Evolutionary conservation across 805 yeast species (phyloP), one percentile per base, ranked within the genome.

Genomic region (Kodamaea lidongshanica): DNA sequence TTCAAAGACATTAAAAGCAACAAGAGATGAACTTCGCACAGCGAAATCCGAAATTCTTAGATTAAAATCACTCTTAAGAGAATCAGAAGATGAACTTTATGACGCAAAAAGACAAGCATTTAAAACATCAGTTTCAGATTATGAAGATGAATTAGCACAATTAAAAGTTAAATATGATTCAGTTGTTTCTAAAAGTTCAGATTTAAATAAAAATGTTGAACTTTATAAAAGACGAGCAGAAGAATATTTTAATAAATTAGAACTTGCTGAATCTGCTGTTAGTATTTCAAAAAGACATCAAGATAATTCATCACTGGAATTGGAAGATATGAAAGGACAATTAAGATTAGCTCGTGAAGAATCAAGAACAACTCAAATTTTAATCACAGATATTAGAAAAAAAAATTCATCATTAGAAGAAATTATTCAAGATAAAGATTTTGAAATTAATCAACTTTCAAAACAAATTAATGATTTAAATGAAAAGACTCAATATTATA

Each of bases 211-310:
- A 21, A 67, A 72, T 17, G 58, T 79, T 12, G 73, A 72, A 21
- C 59, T 80, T 18, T 86, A 82, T 54, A 79, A 77, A 46, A 55
- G 64, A 11, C 70, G 94, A 38, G 76, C 94, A 19, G 88, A 83
- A 19, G 81, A 78, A 38, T 81, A 84, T 49, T 74, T 70, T 42
- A 65, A 67, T 34, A 82, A 83, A 45, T 61, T 87, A 15, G 94
- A 86, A 45, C 70, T 73, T 28, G 88, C 92, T 2, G 95, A 88
- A 48, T 66, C 77, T 28, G 81, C 84, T 4, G 73, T 81, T 2
- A 63, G 70, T 30, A 68, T 75, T 25, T 74, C 85, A 6, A 66
- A 72, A 41, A 61, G 83, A 42, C 74, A 77, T 8, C 88, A 80
- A 47, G 67, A 67, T 32, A 45, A 61, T 20, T 64, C 79, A 4